Conservation (phyloP, 2,329 filamentous ascomycete genomes). For the Fusarium falciforme region DNA sequence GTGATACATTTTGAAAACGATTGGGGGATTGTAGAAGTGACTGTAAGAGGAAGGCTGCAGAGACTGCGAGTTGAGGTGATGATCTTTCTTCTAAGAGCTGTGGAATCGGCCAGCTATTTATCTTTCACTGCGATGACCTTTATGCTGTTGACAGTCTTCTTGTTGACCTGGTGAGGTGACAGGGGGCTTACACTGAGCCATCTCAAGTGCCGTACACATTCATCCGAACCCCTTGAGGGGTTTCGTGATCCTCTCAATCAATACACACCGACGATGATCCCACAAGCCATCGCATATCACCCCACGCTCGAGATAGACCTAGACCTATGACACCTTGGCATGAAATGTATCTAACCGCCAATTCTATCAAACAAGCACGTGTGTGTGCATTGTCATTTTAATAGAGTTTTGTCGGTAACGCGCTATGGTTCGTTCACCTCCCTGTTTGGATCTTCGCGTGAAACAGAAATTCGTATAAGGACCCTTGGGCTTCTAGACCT, state of each 20-base stretch:
- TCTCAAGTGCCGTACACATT: neutral
- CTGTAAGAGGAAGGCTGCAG: neutral
- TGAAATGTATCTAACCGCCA: neutral
- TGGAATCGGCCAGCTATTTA: neutral
- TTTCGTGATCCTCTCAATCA: neutral
- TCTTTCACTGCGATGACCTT: neutral
- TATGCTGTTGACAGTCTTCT: neutral
- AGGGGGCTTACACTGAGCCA: neutral
- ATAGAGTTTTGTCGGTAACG: neutral
- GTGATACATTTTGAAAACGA: constrained; percentile 5
- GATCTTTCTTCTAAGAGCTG: neutral
- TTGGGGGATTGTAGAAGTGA: neutral
- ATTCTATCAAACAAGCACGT: neutral
- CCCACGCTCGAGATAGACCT: neutral
- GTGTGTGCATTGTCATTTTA: neutral
- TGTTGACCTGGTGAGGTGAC: neutral
- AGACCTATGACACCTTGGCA: neutral
- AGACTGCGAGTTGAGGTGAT: neutral
- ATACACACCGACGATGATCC: neutral
- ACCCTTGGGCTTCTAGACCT: neutral
- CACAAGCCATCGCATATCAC: neutral
- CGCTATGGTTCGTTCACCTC: neutral
- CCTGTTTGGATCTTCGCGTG: neutral
- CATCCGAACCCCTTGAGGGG: neutral
- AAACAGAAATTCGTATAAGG: neutral